Evolutionary conservation across 305 asterid genomes (phyloP).

Genomic region (Withania somnifera): DNA sequence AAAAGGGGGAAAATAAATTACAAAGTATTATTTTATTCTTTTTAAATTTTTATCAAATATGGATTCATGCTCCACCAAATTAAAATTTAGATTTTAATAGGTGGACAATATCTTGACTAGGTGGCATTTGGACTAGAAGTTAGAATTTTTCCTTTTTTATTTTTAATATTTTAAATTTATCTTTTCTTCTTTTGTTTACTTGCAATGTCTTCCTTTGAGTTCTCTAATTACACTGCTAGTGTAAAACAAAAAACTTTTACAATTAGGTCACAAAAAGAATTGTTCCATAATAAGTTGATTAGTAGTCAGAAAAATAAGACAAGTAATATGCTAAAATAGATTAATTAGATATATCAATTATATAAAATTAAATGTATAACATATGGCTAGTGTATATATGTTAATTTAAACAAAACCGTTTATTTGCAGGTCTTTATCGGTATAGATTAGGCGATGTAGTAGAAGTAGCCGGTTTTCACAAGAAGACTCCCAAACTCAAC

Average conservation of each 20-base stretch:
- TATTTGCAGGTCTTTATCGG: constrained; percentile 48
- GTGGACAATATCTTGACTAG: background rate
- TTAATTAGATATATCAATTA: no score
- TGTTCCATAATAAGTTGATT: background rate
- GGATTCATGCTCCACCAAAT: background rate
- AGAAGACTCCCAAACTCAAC: constrained; percentile 55
- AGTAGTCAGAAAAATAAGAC: background rate
- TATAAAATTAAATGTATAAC: no score
- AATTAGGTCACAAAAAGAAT: background rate
- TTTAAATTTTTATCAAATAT: no score
- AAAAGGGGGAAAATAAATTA: background rate
- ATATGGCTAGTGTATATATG: no score
- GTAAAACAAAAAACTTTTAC: no score
- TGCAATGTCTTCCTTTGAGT: background rate
- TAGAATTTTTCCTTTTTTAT: no score
- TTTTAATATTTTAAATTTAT: no score
- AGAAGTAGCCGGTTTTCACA: constrained; percentile 52
- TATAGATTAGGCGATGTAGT: constrained; percentile 70
- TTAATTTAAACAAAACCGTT: no score
- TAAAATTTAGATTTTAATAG: background rate
- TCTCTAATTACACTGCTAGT: background rate
- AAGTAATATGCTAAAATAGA: no score
- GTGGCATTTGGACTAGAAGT: background rate
- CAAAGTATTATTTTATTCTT: background rate
- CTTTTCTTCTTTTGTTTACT: background rate